Evolutionary conservation across 176 grass and related monocot genomes (phyloP), one percentile per base, ranked within the genome.

Genomic region (Tillandsia fasciculata): DNA sequence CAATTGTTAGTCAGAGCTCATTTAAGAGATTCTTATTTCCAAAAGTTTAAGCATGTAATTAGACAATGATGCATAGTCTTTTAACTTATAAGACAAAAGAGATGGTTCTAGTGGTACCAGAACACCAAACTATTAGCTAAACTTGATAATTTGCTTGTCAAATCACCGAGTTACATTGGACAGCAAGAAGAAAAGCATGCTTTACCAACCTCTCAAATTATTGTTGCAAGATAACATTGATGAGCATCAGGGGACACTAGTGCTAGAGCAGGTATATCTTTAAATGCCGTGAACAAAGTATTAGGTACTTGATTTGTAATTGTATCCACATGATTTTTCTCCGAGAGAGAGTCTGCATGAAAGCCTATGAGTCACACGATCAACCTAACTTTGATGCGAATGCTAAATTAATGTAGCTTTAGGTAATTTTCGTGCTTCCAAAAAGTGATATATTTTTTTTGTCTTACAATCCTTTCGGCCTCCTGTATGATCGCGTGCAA

Each of bases 151-250:
- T 49, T 18, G 2, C 8, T 53, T 8, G 22, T 76, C 12, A 76
- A 29, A 10, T 52, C 23, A 29, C 66, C 22, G 33, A 52, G 17
- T 28, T 50, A 67, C 65, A 67, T n/a, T 52, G 18, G 64, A 54
- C 6, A 8, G 66, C 14, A 24, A 64, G 48, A 64, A 66, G 68
- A 65, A 72, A 65, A 72, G 68, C 65, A 79, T 49, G 68, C 54
- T 71, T 64, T 79, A 79, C 68, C 77, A 1, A 79, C 77, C 57
- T 65, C 58, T 64, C 71, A 79, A 79, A 79, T 66, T 50, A 79
- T 79, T 17, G 67, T 72, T 63, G 56, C 67, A 65, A 72, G 9
- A 10, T 12, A 50, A 64, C 59, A 79, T 63, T 51, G 26, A 72
- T 52, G 17, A 12, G 47, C 68, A 51, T 68, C 50, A 70, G 57